phyloP scores from a whole-genome alignment of 768 basidiomycete genomes.

The Mycena albidolilacea region DNA sequence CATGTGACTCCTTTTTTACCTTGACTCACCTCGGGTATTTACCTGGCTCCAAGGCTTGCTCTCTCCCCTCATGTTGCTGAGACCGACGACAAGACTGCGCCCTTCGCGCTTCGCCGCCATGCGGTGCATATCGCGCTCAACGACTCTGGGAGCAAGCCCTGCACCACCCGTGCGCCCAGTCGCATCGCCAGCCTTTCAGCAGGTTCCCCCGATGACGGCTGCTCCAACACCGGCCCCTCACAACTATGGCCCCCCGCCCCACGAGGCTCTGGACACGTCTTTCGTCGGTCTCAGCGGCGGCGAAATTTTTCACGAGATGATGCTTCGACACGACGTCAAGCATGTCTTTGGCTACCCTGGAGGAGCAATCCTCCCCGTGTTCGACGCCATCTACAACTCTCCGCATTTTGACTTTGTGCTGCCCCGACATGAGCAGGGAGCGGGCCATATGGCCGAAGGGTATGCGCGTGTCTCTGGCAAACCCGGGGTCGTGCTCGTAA shows the following conservation, averaged over 20 bases:
- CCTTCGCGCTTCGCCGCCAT: conserved; percentile 31
- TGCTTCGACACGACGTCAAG: conserved; percentile 96
- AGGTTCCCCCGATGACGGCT: conserved; percentile 58
- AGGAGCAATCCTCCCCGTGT: conserved; percentile 98
- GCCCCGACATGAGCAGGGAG: conserved; percentile 97
- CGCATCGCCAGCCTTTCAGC: conserved; percentile 53
- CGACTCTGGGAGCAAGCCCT: conserved; percentile 31
- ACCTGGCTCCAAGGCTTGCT: conserved; percentile 15
- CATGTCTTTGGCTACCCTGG: conserved; percentile 99
- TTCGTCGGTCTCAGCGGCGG: conserved; percentile 97
- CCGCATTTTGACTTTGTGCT: conserved; percentile 95
- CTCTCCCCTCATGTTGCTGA: conserved; percentile 30
- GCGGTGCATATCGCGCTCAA: conserved; percentile 36
- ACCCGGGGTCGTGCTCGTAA: conserved; percentile 97
- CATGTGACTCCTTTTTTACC: conserved; percentile 20
- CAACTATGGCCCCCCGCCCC: conserved; percentile 55
- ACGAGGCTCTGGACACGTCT: conserved; percentile 77
- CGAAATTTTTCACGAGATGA: conserved; percentile 99
- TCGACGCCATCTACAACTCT: conserved; percentile 98
- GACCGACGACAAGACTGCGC: conserved; percentile 25
- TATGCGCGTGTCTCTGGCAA: conserved; percentile 98
- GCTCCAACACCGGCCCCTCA: conserved; percentile 48
- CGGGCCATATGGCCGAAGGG: conserved; percentile 99
- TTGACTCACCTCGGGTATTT: conserved; percentile 16
- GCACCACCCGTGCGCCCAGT: conserved; percentile 36